These are phyloP conservation scores for Basipetospora sp. DNA, from an alignment of 2,329 filamentous ascomycete genomes.

Conservation along the genomic window DNA sequence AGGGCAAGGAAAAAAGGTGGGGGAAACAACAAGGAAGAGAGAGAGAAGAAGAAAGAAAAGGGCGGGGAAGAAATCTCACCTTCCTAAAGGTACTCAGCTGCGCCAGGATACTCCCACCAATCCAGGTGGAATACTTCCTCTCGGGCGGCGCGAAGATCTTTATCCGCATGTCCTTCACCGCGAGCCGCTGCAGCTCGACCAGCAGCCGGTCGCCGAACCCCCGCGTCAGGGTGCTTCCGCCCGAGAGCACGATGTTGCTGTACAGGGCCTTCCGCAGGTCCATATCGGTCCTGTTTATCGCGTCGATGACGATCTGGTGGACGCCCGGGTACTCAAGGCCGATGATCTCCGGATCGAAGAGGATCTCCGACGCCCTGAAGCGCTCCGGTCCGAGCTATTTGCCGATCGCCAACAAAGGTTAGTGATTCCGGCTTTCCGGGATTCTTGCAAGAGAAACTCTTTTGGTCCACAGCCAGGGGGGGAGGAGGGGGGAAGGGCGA, in stretches of 20 bases:
- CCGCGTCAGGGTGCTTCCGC: constrained; percentile 89
- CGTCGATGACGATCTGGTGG: constrained; percentile 93
- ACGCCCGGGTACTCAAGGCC: constrained; percentile 92
- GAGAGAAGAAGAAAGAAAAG: constrained; percentile 6
- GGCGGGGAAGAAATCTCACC: constrained; percentile 36
- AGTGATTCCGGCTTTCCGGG: no score
- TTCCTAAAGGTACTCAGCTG: constrained; percentile 97
- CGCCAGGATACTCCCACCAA: constrained; percentile 90
- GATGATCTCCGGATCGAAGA: constrained; percentile 95
- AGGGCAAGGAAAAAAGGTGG: neutral
- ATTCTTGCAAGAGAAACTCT: no score
- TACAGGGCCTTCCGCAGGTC: constrained; percentile 89
- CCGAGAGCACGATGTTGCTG: constrained; percentile 92
- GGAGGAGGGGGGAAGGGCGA: neutral
- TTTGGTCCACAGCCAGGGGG: no score
- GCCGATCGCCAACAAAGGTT: no score
- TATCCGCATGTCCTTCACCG: constrained; percentile 98
- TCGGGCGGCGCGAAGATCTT: constrained; percentile 98
- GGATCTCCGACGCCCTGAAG: constrained; percentile 89
- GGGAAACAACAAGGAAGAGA: neutral
- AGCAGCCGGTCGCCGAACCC: constrained; percentile 89
- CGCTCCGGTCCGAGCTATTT: constrained; percentile 88
- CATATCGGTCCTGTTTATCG: constrained; percentile 87
- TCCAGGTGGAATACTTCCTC: constrained; percentile 98
- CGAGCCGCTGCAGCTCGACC: constrained; percentile 79